Percentiles rank a stretch among this genome's conserved stretches.
Evolutionary conservation across 257 asterid genomes (phyloP).

Genomic region (Capsicum baccatum): DNA sequence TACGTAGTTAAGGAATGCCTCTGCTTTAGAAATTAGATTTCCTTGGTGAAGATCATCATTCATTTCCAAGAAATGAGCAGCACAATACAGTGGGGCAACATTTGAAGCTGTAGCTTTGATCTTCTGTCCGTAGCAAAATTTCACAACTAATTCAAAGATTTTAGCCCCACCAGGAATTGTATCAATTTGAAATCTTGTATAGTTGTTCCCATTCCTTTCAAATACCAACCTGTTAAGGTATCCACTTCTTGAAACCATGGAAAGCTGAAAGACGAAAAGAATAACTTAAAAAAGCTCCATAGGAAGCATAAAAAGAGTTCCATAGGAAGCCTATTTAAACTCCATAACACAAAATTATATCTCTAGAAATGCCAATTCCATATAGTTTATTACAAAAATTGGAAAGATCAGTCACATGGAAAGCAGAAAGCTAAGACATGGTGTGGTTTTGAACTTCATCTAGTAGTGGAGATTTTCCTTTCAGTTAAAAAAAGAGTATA

Average conservation of each 20-base stretch:
- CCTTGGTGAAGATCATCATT: conserved; percentile 39
- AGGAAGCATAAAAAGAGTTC: background rate
- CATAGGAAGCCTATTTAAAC: background rate
- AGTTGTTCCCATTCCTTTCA: conserved; percentile 26
- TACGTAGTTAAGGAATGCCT: conserved; percentile 37
- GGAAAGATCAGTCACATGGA: background rate
- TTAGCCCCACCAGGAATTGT: conserved; percentile 40
- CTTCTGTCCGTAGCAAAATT: conserved; percentile 44
- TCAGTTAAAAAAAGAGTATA: too few species aligned
- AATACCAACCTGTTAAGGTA: conserved; percentile 35
- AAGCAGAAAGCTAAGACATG: background rate
- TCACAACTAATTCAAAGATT: conserved; percentile 41
- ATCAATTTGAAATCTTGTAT: conserved; percentile 35
- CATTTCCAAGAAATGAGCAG: conserved; percentile 48
- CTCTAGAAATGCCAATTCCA: background rate
- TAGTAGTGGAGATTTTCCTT: too few species aligned
- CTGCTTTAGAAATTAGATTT: conserved; percentile 39
- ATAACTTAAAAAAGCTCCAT: conserved; percentile 7
- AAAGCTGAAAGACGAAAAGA: conserved; percentile 33
- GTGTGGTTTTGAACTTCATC: background rate
- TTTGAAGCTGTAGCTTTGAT: conserved; percentile 39
- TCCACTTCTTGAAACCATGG: conserved; percentile 45
- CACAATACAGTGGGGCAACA: conserved; percentile 43
- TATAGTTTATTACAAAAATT: background rate
- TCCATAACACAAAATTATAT: background rate